Conservation (phyloP, 768 basidiomycete genomes). For the Rubroboletus satanas region DNA sequence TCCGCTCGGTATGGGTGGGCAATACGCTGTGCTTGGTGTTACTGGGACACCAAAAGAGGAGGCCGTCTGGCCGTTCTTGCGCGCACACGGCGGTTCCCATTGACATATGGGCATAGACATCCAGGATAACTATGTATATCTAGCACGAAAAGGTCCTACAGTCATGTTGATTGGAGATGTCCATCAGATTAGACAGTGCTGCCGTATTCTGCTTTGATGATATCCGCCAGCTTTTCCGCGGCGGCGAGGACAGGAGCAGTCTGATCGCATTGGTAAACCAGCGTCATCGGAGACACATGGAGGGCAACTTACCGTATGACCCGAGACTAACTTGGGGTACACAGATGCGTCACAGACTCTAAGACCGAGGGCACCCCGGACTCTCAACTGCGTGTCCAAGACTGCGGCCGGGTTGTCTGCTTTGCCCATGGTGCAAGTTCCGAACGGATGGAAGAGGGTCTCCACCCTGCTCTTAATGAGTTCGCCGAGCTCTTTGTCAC, state of each 20-base stretch:
- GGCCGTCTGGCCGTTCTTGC: conserved; percentile 34
- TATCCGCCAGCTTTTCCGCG: conserved; percentile 35
- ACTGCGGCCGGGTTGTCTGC: conserved; percentile 40
- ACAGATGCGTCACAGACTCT: conserved; percentile 47
- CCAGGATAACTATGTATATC: background rate
- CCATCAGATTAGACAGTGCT: background rate
- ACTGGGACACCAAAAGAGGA: conserved; percentile 10
- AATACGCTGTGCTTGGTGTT: conserved; percentile 80
- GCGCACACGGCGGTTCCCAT: background rate
- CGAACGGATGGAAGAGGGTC: conserved; percentile 44
- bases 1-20: conserved; percentile 75
- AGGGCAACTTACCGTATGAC: conserved; percentile 40
- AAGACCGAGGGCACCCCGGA: conserved; percentile 41
- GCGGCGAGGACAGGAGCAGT: conserved; percentile 29
- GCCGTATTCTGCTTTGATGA: conserved; percentile 27
- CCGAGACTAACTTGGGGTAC: conserved; percentile 40
- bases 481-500: conserved; percentile 35
- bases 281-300: background rate
- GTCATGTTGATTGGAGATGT: background rate
- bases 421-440: conserved; percentile 36
- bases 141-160: background rate
- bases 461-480: conserved; percentile 33
- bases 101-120: background rate
- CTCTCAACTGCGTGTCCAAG: conserved; percentile 40
- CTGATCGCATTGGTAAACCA: conserved; percentile 11